Conservation (phyloP, 2,329 filamentous ascomycete species). For the Aspergillus transmontanensis region DNA sequence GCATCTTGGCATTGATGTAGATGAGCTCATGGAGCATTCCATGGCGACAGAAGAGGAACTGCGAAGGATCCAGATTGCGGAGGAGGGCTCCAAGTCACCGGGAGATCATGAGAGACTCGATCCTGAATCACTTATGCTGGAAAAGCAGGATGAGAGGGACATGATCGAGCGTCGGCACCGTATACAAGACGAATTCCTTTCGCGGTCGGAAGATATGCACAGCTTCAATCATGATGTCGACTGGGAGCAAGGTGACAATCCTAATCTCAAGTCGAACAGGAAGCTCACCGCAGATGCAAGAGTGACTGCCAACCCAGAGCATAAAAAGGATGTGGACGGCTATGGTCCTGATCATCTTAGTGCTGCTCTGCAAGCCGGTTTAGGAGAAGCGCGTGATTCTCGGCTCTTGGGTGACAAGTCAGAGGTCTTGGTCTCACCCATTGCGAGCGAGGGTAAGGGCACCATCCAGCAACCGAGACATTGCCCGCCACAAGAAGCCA, state of each 20-base stretch:
- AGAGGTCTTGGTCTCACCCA: slow-evolving; percentile 70
- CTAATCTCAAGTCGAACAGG: slow-evolving; percentile 57
- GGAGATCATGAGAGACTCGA: slow-evolving; percentile 27
- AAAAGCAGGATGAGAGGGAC: slow-evolving; percentile 45
- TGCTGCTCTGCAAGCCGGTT: slow-evolving; percentile 61
- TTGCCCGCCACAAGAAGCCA: slow-evolving; percentile 38
- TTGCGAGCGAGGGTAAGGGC: slow-evolving; percentile 66
- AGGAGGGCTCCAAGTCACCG: slow-evolving; percentile 39
- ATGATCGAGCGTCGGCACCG: slow-evolving; percentile 46
- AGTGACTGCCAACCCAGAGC: slow-evolving; percentile 62
- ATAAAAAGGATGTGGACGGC: slow-evolving; percentile 76
- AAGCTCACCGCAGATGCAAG: slow-evolving; percentile 60
- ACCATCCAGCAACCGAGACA: slow-evolving; percentile 57
- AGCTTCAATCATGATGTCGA: slow-evolving; percentile 79
- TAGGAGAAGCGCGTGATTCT: slow-evolving; percentile 70
- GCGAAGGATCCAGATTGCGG: slow-evolving; percentile 60
- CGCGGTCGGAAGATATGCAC: slow-evolving; percentile 57
- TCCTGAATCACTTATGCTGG: slow-evolving; percentile 34
- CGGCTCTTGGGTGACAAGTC: slow-evolving; percentile 63
- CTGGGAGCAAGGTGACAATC: slow-evolving; percentile 61
- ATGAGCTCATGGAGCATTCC: slow-evolving; percentile 82
- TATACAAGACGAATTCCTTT: slow-evolving; percentile 59
- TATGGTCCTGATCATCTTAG: slow-evolving; percentile 77
- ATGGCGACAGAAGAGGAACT: slow-evolving; percentile 67
- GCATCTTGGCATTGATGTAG: slow-evolving; percentile 92